Evolutionary conservation across 2,329 filamentous ascomycete genomes (phyloP), one percentile per base, ranked within the genome.

Genomic region (Hawksworthiomyces lignivorus): DNA sequence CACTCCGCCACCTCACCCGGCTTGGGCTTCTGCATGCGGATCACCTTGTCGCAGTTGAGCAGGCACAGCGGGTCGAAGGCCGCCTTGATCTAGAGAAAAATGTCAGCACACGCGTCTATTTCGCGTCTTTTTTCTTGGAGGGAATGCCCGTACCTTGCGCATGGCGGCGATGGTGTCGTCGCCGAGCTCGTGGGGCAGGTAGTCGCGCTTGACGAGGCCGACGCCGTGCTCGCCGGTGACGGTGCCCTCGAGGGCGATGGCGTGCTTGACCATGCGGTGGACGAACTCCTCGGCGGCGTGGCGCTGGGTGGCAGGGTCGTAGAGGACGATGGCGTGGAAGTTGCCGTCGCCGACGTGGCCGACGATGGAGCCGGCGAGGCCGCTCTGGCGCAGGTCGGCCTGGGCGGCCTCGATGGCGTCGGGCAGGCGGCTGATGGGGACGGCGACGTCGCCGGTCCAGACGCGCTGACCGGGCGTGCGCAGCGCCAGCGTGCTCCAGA

Each of bases 141-240:
- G 12, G 24, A 26, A 26, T 7, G 24, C 7, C 7, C 69, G 53
- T 62, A 84, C 80, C 72, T 82, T 85, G 62, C 86, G 75, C 86
- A 94, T 94, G 18, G 82, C 71, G 63, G 89, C 84, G 8, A 94
- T 84, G 0, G 85, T 87, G 11, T 64, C 69, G 58, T 78, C 69
- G 11, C 86, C 84, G 30, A 92, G 67, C 63, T 94, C 86, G 55
- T 89, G 82, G 9, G 78, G 72, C 32, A 94, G 70, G 56, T 90
- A 90, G 57, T 92, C 86, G 51, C 86, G 71, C 74, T 94, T 94
- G 43, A 90, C 83, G 36, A 94, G 66, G 7, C 86, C 86, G 40
- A 92, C 81, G 31, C 86, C 86, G 59, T 94, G 86, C 62, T 94
- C 86, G 41, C 86, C 87, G 11, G 86, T 89, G 1, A 88, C 85